Percentiles rank a stretch among this genome's conserved stretches.
phyloP scores from a whole-genome alignment of 768 basidiomycete species.

The Trametes elegans region DNA sequence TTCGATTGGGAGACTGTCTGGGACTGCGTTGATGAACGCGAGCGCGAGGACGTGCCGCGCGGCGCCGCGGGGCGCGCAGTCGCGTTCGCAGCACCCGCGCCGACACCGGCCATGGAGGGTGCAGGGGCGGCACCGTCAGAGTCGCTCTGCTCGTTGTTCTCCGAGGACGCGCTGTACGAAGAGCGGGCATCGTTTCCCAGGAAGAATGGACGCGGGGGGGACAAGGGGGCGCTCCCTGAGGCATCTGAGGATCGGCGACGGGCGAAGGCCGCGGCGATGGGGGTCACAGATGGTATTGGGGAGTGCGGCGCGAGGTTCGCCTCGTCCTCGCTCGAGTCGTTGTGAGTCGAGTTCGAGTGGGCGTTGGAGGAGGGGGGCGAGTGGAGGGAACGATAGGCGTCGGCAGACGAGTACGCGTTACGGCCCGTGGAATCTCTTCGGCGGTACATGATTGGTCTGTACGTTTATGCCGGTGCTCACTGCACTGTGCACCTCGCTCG shows the following conservation, averaged over 20 bases:
- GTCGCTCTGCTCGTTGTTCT: constrained; percentile 26
- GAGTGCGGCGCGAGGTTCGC: constrained; percentile 17
- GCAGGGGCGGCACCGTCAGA: constrained; percentile 20
- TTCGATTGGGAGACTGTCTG: constrained; percentile 10
- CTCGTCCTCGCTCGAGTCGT: constrained; percentile 26
- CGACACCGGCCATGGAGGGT: constrained; percentile 7
- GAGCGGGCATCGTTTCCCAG: constrained; percentile 29
- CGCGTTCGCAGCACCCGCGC: constrained; percentile 4
- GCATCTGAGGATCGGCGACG: constrained; percentile 11
- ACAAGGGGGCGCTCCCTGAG: constrained; percentile 20
- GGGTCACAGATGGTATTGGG: constrained; percentile 9
- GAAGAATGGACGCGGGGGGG: constrained; percentile 40
- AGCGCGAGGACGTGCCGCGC: constrained; percentile 1
- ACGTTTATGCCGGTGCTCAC: background rate
- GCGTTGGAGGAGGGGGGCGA: constrained; percentile 18
- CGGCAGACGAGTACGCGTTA: constrained; percentile 25
- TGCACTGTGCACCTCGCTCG: background rate
- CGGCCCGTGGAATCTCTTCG: constrained; percentile 18
- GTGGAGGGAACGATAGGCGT: constrained; percentile 28
- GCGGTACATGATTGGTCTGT: constrained; percentile 13
- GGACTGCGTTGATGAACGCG: constrained; percentile 1
- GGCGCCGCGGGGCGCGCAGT: background rate
- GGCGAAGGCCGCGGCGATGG: constrained; percentile 17
- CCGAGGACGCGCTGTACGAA: constrained; percentile 19
- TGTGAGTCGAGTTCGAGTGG: constrained; percentile 19